These are phyloP conservation scores for Tulasnella sp. DNA, from an alignment of 768 basidiomycete genomes.

Conservation along the genomic window DNA sequence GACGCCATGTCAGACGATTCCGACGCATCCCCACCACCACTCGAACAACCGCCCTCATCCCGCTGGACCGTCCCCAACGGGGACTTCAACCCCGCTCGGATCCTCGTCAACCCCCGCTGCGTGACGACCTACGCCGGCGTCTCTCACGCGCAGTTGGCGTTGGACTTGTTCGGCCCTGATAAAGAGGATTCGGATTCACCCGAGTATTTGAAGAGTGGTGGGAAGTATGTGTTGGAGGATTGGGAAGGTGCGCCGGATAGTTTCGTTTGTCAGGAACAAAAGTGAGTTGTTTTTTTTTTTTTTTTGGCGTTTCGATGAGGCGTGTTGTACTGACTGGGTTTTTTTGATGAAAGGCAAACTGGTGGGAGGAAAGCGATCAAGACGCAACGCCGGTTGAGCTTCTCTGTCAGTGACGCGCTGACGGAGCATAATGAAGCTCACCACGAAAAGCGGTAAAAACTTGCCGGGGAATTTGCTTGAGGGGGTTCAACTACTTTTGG, in stretches of 20 bases:
- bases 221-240: conserved; percentile 82
- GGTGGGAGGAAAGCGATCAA: conserved; percentile 86
- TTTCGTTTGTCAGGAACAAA: conserved; percentile 96
- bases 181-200: conserved; percentile 52
- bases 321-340: background rate
- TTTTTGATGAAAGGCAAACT: conserved; percentile 45
- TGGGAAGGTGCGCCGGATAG: conserved; percentile 97
- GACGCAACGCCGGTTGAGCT: conserved; percentile 74
- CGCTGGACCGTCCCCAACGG: conserved; percentile 67
- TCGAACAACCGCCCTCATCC: conserved; percentile 31
- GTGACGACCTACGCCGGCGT: conserved; percentile 98
- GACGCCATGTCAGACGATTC: conserved; percentile 75
- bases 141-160: conserved; percentile 89
- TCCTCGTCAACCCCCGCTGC: conserved; percentile 92
- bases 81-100: conserved; percentile 79
- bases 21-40: conserved; percentile 25
- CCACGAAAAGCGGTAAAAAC: background rate
- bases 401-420: conserved; percentile 74
- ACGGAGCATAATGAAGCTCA: background rate
- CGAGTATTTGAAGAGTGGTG: conserved; percentile 30
- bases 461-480: no score
- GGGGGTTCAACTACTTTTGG: no score
- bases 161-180: conserved; percentile 74
- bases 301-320: background rate
- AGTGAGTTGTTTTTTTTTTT: conserved; percentile 37